Conservation (phyloP, 2,329 filamentous ascomycete genomes). For the Nannizzia gypsea region DNA sequence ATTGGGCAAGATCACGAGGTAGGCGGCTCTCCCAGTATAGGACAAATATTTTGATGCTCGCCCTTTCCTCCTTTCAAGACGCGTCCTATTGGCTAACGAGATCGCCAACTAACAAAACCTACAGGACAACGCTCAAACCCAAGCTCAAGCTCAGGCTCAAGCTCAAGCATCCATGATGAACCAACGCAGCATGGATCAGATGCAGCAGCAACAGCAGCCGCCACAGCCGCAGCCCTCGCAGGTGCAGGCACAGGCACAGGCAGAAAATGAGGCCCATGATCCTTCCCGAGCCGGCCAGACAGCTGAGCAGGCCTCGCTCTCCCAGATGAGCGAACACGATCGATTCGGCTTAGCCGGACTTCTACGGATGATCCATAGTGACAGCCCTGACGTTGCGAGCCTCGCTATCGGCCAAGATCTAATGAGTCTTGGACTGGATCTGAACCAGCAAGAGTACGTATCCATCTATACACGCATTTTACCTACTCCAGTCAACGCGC, state of each 20-base stretch:
- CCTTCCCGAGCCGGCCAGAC: slow-evolving; percentile 6
- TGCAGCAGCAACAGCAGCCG: slow-evolving; percentile 19
- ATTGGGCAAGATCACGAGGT: slow-evolving; percentile 34
- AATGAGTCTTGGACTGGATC: slow-evolving; percentile 51
- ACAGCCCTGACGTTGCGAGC: slow-evolving; percentile 40
- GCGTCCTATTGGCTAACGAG: background rate
- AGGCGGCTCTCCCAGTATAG: slow-evolving; percentile 6
- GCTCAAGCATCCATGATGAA: slow-evolving; percentile 14
- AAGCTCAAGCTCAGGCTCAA: too few species aligned
- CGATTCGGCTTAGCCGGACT: slow-evolving; percentile 49
- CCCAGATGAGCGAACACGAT: slow-evolving; percentile 50
- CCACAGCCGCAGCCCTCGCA: slow-evolving; percentile 24
- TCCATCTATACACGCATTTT: slow-evolving; percentile 1
- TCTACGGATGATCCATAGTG: slow-evolving; percentile 45
- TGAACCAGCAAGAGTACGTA: slow-evolving; percentile 49
- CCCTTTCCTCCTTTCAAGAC: background rate
- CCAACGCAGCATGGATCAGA: slow-evolving; percentile 20
- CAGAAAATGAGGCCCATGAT: slow-evolving; percentile 15
- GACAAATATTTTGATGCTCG: background rate
- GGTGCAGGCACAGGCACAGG: slow-evolving; percentile 28
- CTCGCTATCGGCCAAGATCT: slow-evolving; percentile 53
- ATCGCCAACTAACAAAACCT: background rate
- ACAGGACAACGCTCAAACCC: slow-evolving; percentile 10
- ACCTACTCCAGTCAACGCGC: background rate
- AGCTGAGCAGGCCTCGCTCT: slow-evolving; percentile 23